phyloP scores from a whole-genome alignment of 2,329 filamentous ascomycete genomes.

The Phyllachora maydis region DNA sequence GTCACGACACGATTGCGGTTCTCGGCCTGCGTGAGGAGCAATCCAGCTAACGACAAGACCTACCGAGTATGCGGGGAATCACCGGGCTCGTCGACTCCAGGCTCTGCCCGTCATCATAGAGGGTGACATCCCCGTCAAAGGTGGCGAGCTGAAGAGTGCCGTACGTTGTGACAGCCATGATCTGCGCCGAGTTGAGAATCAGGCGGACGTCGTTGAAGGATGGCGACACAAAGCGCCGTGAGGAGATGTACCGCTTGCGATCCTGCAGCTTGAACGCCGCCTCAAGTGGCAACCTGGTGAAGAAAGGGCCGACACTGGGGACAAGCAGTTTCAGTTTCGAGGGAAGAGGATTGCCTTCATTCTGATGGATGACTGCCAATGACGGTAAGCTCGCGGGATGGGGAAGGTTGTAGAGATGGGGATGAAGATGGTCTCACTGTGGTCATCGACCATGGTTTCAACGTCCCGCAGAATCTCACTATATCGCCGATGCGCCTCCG shows the following conservation, averaged over 20 bases:
- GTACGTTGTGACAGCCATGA: slow-evolving; percentile 66
- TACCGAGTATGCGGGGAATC: slow-evolving; percentile 39
- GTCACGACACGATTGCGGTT: too few relatives aligned
- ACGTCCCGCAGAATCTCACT: slow-evolving; percentile 91
- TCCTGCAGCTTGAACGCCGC: slow-evolving; percentile 89
- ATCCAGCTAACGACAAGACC: slow-evolving; percentile 13
- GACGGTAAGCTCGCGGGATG: too few relatives aligned
- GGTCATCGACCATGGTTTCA: slow-evolving; percentile 76
- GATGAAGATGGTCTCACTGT: too few relatives aligned
- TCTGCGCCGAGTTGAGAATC: slow-evolving; percentile 83
- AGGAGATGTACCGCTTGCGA: slow-evolving; percentile 65
- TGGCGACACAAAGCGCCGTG: slow-evolving; percentile 77
- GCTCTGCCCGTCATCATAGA: slow-evolving; percentile 78
- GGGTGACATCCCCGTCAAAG: slow-evolving; percentile 92
- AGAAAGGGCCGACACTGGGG: slow-evolving; percentile 81
- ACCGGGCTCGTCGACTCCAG: slow-evolving; percentile 59
- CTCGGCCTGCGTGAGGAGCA: slow-evolving; percentile 14
- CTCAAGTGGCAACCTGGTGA: slow-evolving; percentile 69
- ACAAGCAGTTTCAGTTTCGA: slow-evolving; percentile 90
- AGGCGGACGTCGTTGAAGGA: slow-evolving; percentile 94
- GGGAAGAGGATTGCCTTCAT: slow-evolving; percentile 34
- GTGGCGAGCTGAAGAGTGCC: slow-evolving; percentile 69
- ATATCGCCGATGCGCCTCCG: slow-evolving; percentile 70
- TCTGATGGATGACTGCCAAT: slow-evolving; percentile 55
- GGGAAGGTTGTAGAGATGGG: too few relatives aligned